Percentiles rank a stretch among this genome's conserved stretches.
phyloP scores from a whole-genome alignment of 1,284 basidiomycete species.

The Tilletia caries region DNA sequence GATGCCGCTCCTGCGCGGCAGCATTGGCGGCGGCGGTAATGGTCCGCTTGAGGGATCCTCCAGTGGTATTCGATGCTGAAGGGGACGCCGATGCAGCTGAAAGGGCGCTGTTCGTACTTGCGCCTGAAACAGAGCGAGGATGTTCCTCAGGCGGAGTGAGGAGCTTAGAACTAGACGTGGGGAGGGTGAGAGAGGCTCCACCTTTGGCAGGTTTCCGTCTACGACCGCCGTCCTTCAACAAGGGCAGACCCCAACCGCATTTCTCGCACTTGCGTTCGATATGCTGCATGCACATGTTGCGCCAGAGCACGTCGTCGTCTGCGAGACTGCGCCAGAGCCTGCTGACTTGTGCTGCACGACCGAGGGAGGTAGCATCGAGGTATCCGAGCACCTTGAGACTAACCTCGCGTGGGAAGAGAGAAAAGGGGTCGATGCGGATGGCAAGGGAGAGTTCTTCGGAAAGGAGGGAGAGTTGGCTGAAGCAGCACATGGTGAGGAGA shows the following conservation, averaged over 20 bases:
- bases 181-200: conserved; percentile 4
- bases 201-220: conserved; percentile 36
- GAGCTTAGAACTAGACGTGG: not conserved
- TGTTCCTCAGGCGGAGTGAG: conserved; percentile 19
- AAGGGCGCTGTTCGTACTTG: not conserved
- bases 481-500: conserved; percentile 99
- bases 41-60: conserved; percentile 44
- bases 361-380: conserved; percentile 91
- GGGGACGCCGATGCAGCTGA: conserved; percentile 18
- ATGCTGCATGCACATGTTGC: conserved; percentile 95
- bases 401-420: conserved; percentile 84
- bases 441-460: conserved; percentile 84
- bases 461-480: conserved; percentile 94
- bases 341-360: conserved; percentile 90
- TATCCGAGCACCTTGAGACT: conserved; percentile 83
- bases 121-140: not conserved
- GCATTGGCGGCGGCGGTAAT: conserved; percentile 52
- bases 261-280: conserved; percentile 96
- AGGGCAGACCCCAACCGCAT: conserved; percentile 94
- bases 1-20: conserved; percentile 47
- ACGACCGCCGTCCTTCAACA: conserved; percentile 71
- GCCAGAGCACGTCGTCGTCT: conserved; percentile 94
- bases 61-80: conserved; percentile 27
- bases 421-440: conserved; percentile 86
- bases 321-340: conserved; percentile 81